A percentile compares a stretch with the other conserved stretches of the same genome.
Evolutionary conservation across 148 eudicot species (phyloP).

Genomic region (Cornus florida): DNA sequence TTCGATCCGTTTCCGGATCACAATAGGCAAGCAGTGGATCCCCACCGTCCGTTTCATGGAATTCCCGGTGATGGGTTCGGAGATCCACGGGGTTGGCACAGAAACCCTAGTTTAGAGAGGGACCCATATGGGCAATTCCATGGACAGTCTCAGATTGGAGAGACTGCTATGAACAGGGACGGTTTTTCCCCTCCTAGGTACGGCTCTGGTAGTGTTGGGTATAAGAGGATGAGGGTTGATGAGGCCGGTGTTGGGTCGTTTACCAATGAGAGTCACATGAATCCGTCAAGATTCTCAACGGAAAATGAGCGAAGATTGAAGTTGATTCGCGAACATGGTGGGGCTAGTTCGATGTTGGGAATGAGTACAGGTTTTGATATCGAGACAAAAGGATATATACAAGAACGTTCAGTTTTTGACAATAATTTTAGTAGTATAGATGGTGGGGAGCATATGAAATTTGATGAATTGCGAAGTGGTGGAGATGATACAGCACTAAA

Average conservation of each 20-base stretch:
- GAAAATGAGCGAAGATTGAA: constrained; percentile 60
- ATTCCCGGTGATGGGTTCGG: constrained; percentile 23
- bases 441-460: constrained; percentile 16
- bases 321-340: constrained; percentile 74
- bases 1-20: constrained; percentile 18
- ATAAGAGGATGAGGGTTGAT: constrained; percentile 66
- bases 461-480: constrained; percentile 9
- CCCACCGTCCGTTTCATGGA: constrained; percentile 25
- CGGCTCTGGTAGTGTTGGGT: constrained; percentile 33
- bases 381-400: constrained; percentile 14
- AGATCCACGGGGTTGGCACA: constrained; percentile 35
- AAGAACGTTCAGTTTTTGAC: constrained; percentile 22
- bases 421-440: constrained; percentile 12
- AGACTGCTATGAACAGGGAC: constrained; percentile 12
- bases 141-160: constrained; percentile 13
- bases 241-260: constrained; percentile 29
- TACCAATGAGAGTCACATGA: constrained; percentile 12
- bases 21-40: constrained; percentile 8
- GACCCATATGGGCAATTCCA: background rate
- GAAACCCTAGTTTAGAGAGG: constrained; percentile 30
- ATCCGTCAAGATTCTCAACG: constrained; percentile 7
- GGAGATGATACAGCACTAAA: constrained; percentile 11
- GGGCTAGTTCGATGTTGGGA: background rate
- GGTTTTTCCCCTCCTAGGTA: constrained; percentile 12
- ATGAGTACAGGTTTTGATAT: constrained; percentile 10